Conservation (phyloP, 192 early-diverging fungal genomes). For the Coemansia sp. region DNA sequence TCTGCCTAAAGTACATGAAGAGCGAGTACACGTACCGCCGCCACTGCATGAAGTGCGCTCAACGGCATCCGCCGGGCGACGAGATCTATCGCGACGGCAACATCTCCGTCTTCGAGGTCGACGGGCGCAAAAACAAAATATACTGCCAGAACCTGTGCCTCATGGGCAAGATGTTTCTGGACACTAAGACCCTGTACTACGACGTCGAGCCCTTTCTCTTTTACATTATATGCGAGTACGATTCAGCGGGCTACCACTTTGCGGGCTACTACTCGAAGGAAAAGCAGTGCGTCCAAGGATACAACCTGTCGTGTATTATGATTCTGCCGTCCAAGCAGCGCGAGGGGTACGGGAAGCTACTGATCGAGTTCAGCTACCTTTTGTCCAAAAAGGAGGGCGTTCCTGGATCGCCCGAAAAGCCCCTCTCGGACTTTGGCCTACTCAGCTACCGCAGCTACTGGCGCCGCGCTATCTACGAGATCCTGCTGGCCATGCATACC, state of each 20-base stretch:
- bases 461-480: conserved; percentile 72
- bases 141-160: conserved; percentile 98
- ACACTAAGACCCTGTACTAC: conserved; percentile 97
- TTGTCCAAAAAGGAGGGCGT: conserved; percentile 75
- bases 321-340: conserved; percentile 86
- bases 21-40: conserved; percentile 77
- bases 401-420: conserved; percentile 88
- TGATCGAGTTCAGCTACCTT: conserved; percentile 93
- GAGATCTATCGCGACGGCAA: conserved; percentile 93
- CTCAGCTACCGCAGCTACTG: conserved; percentile 90
- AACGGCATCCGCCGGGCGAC: conserved; percentile 90
- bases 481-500: conserved; percentile 53
- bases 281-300: conserved; percentile 78
- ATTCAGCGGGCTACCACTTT: conserved; percentile 78
- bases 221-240: conserved; percentile 85
- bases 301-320: conserved; percentile 95
- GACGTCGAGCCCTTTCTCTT: conserved; percentile 98
- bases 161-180: conserved; percentile 94
- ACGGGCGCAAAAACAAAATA: conserved; percentile 95
- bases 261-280: conserved; percentile 99
- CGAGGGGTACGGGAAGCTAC: conserved; percentile 88
- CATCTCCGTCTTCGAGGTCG: conserved; percentile 93
- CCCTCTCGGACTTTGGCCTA: conserved; percentile 87
- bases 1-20: conserved; percentile 98
- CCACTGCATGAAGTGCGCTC: conserved; percentile 84